Conservation (phyloP, 2,329 filamentous ascomycete genomes). For the Endocalyx cinctus region DNA sequence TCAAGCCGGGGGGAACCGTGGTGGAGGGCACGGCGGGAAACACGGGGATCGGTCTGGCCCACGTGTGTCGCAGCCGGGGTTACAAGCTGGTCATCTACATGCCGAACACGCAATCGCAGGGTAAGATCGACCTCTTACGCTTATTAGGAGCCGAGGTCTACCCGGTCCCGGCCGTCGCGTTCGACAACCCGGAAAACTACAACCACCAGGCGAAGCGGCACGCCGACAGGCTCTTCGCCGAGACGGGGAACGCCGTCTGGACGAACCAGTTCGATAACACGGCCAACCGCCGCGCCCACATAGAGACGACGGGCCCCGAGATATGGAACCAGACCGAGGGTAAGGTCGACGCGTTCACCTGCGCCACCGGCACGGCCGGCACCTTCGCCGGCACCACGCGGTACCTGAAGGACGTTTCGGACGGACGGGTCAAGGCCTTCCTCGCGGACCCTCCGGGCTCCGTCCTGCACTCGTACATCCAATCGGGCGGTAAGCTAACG, state of each 20-base stretch:
- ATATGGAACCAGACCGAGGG: constrained; percentile 92
- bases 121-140: constrained; percentile 90
- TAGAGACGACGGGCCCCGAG: constrained; percentile 95
- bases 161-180: constrained; percentile 91
- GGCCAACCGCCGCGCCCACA: constrained; percentile 88
- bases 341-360: constrained; percentile 88
- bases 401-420: constrained; percentile 78
- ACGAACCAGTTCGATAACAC: constrained; percentile 99
- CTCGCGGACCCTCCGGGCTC: constrained; percentile 92
- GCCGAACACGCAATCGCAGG: constrained; percentile 97
- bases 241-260: constrained; percentile 67
- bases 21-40: constrained; percentile 97
- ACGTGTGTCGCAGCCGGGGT: constrained; percentile 87
- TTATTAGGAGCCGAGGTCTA: constrained; percentile 92
- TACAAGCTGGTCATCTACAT: constrained; percentile 99
- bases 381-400: constrained; percentile 85
- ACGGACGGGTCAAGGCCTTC: constrained; percentile 77
- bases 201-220: constrained; percentile 93
- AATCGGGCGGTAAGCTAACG: constrained; percentile 74
- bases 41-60: constrained; percentile 94
- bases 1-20: constrained; percentile 84
- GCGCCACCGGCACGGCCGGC: constrained; percentile 87
- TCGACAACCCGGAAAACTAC: constrained; percentile 94
- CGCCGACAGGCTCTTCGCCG: constrained; percentile 75
- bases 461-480: constrained; percentile 88